Conservation (phyloP, 2,329 filamentous ascomycete genomes). For the Talaromyces sp. region DNA sequence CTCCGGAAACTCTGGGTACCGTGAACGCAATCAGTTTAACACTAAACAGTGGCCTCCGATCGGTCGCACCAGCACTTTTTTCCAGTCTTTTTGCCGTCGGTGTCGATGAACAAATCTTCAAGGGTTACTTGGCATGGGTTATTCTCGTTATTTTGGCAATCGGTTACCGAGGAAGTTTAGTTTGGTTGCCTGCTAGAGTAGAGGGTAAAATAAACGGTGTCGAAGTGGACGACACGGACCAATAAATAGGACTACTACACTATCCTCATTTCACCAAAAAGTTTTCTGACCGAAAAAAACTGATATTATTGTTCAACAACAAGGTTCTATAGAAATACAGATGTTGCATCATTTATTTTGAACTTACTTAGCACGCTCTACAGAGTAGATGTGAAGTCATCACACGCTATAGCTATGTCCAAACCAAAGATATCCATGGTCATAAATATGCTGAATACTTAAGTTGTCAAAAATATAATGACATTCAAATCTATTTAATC, state of each 20-base stretch:
- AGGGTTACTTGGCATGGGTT: conserved; percentile 66
- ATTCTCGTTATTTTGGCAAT: conserved; percentile 46
- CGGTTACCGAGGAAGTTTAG: conserved; percentile 29
- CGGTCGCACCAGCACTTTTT: conserved; percentile 64
- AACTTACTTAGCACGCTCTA: neutral
- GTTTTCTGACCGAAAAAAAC: neutral
- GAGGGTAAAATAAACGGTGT: conserved; percentile 9
- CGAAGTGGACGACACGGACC: neutral
- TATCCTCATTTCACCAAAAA: neutral
- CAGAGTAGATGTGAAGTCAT: neutral
- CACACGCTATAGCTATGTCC: neutral
- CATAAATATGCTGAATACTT: neutral
- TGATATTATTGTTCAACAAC: neutral
- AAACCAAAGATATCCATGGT: neutral
- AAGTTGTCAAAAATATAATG: neutral
- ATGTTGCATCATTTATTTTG: neutral
- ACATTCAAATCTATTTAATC: neutral
- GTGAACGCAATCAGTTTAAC: conserved; percentile 69
- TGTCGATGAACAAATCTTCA: conserved; percentile 58
- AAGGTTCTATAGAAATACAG: neutral
- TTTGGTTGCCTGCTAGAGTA: conserved; percentile 17
- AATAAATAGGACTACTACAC: neutral
- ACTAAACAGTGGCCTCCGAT: conserved; percentile 57
- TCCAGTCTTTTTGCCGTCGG: conserved; percentile 67
- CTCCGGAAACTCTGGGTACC: conserved; percentile 61